Evolutionary conservation across 345 rosid species (phyloP).

Genomic region (Citrus maxima): DNA sequence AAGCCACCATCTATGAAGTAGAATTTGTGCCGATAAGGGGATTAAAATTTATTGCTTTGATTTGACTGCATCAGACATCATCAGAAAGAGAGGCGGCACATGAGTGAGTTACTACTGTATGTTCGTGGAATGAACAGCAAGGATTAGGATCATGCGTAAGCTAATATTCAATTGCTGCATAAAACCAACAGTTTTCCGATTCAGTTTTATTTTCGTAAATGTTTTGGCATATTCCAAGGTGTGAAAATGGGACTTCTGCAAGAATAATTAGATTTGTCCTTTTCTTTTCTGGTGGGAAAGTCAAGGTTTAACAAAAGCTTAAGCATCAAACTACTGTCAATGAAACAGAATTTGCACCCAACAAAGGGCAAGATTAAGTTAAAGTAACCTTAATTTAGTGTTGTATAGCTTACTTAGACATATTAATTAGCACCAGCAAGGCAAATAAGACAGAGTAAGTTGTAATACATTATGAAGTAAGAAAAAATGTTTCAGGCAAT

Average conservation of each 20-base stretch:
- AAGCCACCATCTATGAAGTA: constrained; percentile 14
- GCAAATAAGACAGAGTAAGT: constrained; percentile 19
- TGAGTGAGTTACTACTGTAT: too few species aligned
- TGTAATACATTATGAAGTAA: constrained; percentile 12
- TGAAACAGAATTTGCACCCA: constrained; percentile 29
- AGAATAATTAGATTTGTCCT: constrained; percentile 14
- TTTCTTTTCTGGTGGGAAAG: constrained; percentile 34
- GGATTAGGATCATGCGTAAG: background rate
- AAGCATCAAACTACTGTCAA: constrained; percentile 20
- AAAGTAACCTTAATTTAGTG: background rate
- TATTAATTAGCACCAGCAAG: background rate
- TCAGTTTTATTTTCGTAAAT: background rate
- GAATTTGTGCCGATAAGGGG: background rate
- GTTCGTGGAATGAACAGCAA: too few species aligned
- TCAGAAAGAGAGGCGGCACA: background rate
- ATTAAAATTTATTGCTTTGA: constrained; percentile 2
- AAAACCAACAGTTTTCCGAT: background rate
- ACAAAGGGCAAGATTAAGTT: constrained; percentile 4
- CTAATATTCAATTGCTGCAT: background rate
- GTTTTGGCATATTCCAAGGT: background rate
- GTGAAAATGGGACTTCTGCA: background rate
- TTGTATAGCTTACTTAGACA: background rate
- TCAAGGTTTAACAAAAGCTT: constrained; percentile 29
- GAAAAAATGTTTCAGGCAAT: background rate
- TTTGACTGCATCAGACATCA: background rate